These are phyloP conservation scores for Hymenoscyphus repandus DNA, from an alignment of 2,329 filamentous ascomycete genomes.

Conservation along the genomic window DNA sequence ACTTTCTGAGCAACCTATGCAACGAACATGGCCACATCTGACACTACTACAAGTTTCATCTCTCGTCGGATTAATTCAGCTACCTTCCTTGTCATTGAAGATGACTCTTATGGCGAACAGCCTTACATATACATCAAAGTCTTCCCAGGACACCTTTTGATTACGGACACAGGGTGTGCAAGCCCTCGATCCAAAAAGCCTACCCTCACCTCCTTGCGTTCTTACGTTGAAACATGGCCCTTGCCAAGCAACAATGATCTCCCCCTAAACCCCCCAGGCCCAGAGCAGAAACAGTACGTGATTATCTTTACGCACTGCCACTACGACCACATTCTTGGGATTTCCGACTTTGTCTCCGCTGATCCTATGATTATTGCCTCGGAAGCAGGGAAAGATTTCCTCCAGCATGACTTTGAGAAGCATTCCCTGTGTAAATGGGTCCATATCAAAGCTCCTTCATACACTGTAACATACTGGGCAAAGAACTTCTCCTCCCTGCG, in stretches of 20 bases:
- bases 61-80: slow-evolving; percentile 35
- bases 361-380: slow-evolving; percentile 31
- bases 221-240: slow-evolving; percentile 38
- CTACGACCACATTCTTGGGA: slow-evolving; percentile 37
- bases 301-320: slow-evolving; percentile 44
- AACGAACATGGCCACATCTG: background rate
- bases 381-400: slow-evolving; percentile 34
- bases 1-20: too few species aligned
- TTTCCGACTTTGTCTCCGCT: slow-evolving; percentile 21
- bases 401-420: slow-evolving; percentile 34
- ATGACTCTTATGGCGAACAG: slow-evolving; percentile 38
- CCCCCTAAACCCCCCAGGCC: slow-evolving; percentile 34
- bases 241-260: slow-evolving; percentile 31
- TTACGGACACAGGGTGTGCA: slow-evolving; percentile 43
- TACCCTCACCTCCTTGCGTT: slow-evolving; percentile 32
- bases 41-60: slow-evolving; percentile 30
- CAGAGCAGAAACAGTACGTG: slow-evolving; percentile 31
- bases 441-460: slow-evolving; percentile 34
- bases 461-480: slow-evolving; percentile 38
- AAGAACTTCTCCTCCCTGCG: slow-evolving; percentile 32
- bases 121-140: slow-evolving; percentile 44
- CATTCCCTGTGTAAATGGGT: slow-evolving; percentile 38
- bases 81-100: slow-evolving; percentile 40
- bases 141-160: slow-evolving; percentile 33
- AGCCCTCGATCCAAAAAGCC: slow-evolving; percentile 28